Base-by-base conservation (phyloP, 352 stramenopile species). In the Hyaloperonospora arabidopsidis region DNA sequence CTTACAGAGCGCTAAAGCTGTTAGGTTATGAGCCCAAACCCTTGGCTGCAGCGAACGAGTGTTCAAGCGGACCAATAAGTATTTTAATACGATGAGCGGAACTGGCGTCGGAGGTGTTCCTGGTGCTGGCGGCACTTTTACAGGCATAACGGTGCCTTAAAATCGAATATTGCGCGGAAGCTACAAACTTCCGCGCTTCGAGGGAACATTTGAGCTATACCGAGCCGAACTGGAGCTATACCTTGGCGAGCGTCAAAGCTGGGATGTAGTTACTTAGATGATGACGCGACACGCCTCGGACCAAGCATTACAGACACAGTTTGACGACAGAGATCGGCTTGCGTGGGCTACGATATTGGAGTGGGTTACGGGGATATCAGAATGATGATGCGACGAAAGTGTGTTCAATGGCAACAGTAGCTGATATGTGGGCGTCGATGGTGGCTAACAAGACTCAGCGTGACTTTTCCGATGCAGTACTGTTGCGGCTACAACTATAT, bases 141-240 rank as follows among this genome's bases (percentile, higher is more conserved):
- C 25, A 32, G 25, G 25, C 25, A 32, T 32, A 32, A 32, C 8
- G 25, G 25, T 32, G 8, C 25, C 25, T 10, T 8, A 32, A 32
- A 32, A 32, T 32, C 25, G 25, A 32, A 14, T 1, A 28, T 21
- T 56, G 25, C 49, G 49, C 10, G 41, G 44, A 12, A 52, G 34
- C n/a, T 25, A 8, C 5, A 48, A 59, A 22, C 0, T 32, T 13
- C 34, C 34, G n/a, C n/a, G 36, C 12, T 48, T 59, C 21, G 19
- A 47, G 34, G 43, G 44, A 11, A 44, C 35, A n/a, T 59, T 52
- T 32, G 52, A 48, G 44, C 17, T 59, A 17, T 59, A 58, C 34
- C 44, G 23, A 29, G 21, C 12, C 14, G 52, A 59, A 12, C 17
- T 59, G 29, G 18, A 59, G 5, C 44, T 52, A 4, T 59, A 52